These are phyloP conservation scores for Ganoderma sinense DNA, from an alignment of 1,284 basidiomycete genomes.

Conservation along the genomic window DNA sequence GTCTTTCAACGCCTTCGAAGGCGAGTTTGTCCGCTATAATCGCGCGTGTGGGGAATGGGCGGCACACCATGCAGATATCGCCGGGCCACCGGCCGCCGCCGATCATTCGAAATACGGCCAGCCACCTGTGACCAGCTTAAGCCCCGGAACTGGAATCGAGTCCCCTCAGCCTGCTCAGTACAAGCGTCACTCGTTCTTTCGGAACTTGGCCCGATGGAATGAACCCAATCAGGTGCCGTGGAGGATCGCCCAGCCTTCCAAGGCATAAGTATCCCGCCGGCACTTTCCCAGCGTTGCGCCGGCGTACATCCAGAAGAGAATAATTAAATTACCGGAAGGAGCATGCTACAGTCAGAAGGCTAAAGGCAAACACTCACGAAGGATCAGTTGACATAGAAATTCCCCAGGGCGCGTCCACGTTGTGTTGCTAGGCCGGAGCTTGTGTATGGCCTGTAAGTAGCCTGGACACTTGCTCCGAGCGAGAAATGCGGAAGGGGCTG, in stretches of 20 bases:
- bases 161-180: no score
- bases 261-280: neutral
- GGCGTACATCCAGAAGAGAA: neutral
- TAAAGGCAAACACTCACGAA: constrained; percentile 28
- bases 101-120: neutral
- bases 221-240: neutral
- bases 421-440: neutral
- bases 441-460: neutral
- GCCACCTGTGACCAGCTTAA: no score
- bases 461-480: neutral
- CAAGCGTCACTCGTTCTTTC: neutral
- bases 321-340: constrained; percentile 4
- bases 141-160: no score
- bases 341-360: constrained; percentile 23
- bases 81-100: neutral
- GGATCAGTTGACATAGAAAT: constrained; percentile 28
- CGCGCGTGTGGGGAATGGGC: neutral
- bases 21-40: neutral
- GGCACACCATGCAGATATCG: neutral
- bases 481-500: neutral
- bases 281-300: neutral
- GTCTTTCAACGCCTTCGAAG: neutral
- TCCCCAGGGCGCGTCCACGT: constrained; percentile 12
- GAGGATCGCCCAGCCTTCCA: neutral
- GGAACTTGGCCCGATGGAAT: neutral